Evolutionary conservation across 441 rosid genomes (phyloP), one percentile per base, ranked within the genome.

Genomic region (Aquilaria agallochum): DNA sequence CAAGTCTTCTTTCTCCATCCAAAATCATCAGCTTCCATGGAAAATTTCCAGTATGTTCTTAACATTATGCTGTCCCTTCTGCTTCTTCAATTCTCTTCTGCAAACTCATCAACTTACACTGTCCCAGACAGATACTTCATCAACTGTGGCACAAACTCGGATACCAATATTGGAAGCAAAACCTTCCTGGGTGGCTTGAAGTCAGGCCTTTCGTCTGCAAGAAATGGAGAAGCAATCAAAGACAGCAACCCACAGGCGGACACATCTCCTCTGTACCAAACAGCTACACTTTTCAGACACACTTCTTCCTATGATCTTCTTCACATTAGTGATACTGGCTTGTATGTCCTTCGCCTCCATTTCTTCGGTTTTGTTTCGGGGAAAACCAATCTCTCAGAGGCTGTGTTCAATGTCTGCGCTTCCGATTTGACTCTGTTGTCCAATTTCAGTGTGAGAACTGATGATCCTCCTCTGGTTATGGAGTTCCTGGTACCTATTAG

Each of bases 291-390:
- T 59, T 83, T 76, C 78, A 53, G 9, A 5, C 32, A 32, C 20
- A 5, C 5, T 15, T 67, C 68, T 27, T 53, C n/a, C 8, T 83
- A 86, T 27, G 58, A 61, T 31, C 42, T 36, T 20, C 67, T 86
- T 42, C 42, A 62, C 31, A 78, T 80, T 66, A 63, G 44, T 56
- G 33, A 2, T 50, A 55, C 50, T 2, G 80, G 78, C 55, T 60
- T 65, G 60, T 65, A 72, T 51, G 36, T 83, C 70, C 74, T 83
- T 64, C 87, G 87, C 27, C 75, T 86, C 69, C 89, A 83, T 53
- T 81, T 86, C 73, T 76, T 64, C 58, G 68, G 83, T 40, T 78
- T 59, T 47, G 15, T 42, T n/a, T 45, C 61, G 10, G n/a, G n/a
- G 33, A 10, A 45, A 15, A 49, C n/a, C 50, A 53, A 74, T 53